phyloP scores from a whole-genome alignment of 805 yeast genomes.

The Yarrowia sp. region DNA sequence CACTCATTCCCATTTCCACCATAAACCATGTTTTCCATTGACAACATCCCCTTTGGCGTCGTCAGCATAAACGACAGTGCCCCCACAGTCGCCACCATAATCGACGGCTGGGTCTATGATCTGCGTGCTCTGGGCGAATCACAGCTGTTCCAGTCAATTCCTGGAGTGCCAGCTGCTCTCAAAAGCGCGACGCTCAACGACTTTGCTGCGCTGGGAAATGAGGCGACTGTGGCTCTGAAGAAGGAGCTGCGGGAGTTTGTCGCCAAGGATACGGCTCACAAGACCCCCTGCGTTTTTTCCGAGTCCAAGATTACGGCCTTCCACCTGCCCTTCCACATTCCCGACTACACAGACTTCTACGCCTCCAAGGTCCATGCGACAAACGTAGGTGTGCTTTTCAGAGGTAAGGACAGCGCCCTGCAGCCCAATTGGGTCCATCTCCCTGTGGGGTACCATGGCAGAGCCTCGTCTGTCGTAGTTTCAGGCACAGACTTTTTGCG shows the following conservation, averaged over 20 bases:
- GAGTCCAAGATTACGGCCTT: conserved; percentile 22
- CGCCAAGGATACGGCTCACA: conserved; percentile 3
- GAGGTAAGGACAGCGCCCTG: conserved; percentile 34
- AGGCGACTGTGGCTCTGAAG: conserved; percentile 30
- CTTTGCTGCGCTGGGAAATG: conserved; percentile 32
- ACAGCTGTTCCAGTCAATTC: conserved; percentile 1
- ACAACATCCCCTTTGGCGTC: conserved; percentile 35
- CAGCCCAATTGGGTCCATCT: conserved; percentile 34
- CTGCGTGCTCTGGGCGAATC: conserved; percentile 29
- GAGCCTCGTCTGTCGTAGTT: conserved; percentile 34
- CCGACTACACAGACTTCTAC: conserved; percentile 36
- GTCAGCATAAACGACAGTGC: conserved; percentile 27
- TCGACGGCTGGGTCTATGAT: conserved; percentile 34
- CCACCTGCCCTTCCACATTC: conserved; percentile 33
- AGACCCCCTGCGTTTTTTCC: neutral
- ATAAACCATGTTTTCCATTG: conserved; percentile 33
- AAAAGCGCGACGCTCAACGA: conserved; percentile 29
- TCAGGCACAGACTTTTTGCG: conserved; percentile 34
- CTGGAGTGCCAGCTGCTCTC: neutral
- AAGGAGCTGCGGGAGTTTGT: conserved; percentile 22
- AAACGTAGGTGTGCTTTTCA: conserved; percentile 33
- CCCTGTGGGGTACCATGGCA: conserved; percentile 36
- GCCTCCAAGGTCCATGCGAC: conserved; percentile 34
- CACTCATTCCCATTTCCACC: neutral
- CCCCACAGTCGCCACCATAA: conserved; percentile 30